These are phyloP conservation scores for Inosperma sp. DNA, from an alignment of 768 basidiomycete species.

Conservation along the genomic window DNA sequence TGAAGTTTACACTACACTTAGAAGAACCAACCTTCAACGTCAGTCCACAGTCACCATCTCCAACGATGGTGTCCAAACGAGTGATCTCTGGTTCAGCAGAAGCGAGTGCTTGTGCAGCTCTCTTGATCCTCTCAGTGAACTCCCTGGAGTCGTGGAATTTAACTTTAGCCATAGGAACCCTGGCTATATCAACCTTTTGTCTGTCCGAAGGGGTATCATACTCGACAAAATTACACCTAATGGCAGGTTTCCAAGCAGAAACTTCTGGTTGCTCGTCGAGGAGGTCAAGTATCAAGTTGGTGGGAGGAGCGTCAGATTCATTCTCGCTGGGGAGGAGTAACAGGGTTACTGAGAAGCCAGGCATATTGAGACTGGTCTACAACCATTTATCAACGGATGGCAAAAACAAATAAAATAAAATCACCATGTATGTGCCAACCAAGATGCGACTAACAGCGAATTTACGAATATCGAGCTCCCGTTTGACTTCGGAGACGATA, in stretches of 20 bases:
- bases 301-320: conserved; percentile 35
- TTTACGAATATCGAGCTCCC: conserved; percentile 49
- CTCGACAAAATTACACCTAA: too few relatives aligned
- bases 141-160: conserved; percentile 34
- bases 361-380: conserved; percentile 89
- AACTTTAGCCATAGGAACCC: background rate
- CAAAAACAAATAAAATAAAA: background rate
- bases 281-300: conserved; percentile 52
- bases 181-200: background rate
- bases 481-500: conserved; percentile 58
- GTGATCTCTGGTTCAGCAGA: conserved; percentile 87
- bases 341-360: conserved; percentile 83
- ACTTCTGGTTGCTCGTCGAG: conserved; percentile 64
- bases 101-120: conserved; percentile 64
- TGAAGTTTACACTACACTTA: background rate
- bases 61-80: conserved; percentile 83
- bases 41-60: conserved; percentile 72
- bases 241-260: conserved; percentile 74
- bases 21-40: conserved; percentile 39
- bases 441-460: conserved; percentile 60
- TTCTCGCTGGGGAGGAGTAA: conserved; percentile 59
- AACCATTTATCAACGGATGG: background rate
- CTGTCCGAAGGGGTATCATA: conserved; percentile 3
- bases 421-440: conserved; percentile 83
- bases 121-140: conserved; percentile 53